These are phyloP conservation scores for Umbelopsis sp. DNA, from an alignment of 371 early-diverging fungal species.

Conservation along the genomic window DNA sequence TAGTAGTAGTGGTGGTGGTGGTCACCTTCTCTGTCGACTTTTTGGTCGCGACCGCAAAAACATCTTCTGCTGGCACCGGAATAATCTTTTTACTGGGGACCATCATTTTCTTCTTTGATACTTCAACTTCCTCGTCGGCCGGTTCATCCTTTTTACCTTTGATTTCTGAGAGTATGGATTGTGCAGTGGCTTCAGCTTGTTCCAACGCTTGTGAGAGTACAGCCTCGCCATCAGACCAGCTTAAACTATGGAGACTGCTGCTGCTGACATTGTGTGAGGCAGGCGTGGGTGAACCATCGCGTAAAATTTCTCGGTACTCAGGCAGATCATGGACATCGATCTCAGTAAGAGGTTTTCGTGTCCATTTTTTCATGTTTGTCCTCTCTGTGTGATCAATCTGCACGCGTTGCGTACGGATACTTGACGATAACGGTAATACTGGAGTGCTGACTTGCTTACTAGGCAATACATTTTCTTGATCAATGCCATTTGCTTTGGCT, in stretches of 20 bases:
- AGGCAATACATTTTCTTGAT: constrained; percentile 8
- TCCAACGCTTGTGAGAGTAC: constrained; percentile 6
- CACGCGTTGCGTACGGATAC: neutral
- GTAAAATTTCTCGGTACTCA: neutral
- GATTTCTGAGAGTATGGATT: neutral
- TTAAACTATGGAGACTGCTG: neutral
- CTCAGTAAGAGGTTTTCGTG: constrained; percentile 5
- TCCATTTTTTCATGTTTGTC: neutral
- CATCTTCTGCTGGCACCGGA: neutral
- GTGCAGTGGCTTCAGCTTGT: constrained; percentile 1
- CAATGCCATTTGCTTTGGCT: neutral
- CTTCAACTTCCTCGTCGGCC: neutral
- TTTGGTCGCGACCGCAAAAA: neutral
- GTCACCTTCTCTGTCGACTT: neutral
- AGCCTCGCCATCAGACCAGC: constrained; percentile 5
- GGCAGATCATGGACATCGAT: constrained; percentile 13
- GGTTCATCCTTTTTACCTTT: neutral
- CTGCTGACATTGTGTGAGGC: constrained; percentile 3
- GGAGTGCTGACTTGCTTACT: neutral
- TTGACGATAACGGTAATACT: neutral
- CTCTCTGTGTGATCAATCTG: neutral
- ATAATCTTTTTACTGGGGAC: neutral
- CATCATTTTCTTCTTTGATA: neutral
- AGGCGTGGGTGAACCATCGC: neutral
- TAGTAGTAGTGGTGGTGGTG: neutral